Conservation (phyloP, 768 basidiomycete species). For the Leucocoprinus leucothites region DNA sequence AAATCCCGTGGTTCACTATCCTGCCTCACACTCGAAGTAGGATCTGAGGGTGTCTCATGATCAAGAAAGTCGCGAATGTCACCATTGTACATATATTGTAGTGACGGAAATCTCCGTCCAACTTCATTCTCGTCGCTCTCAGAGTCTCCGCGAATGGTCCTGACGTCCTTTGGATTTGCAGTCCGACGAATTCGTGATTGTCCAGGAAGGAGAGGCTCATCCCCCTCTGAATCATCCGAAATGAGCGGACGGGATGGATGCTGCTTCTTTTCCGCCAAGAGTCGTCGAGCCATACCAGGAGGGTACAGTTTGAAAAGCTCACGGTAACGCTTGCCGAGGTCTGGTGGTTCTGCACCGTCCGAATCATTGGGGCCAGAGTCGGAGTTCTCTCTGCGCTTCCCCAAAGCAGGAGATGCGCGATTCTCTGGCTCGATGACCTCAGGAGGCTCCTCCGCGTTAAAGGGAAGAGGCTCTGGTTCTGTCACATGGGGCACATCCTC, state of each 20-base stretch:
- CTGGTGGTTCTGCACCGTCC: not conserved
- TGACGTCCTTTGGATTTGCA: conserved; percentile 24
- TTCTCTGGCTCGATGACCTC: not conserved
- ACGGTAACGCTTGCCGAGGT: not conserved
- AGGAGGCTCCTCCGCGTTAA: not conserved
- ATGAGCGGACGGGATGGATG: not conserved
- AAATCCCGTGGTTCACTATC: not conserved
- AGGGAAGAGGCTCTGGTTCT: not conserved
- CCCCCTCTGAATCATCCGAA: conserved; percentile 20
- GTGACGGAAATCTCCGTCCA: conserved; percentile 14
- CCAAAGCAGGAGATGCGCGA: not conserved
- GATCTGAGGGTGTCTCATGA: not conserved
- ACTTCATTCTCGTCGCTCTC: conserved; percentile 41
- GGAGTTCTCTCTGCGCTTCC: not conserved
- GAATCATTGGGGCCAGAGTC: not conserved
- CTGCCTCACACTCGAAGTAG: not conserved
- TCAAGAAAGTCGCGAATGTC: conserved; percentile 5
- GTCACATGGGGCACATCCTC: not conserved
- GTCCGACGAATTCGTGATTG: conserved; percentile 41
- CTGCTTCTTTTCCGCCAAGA: conserved; percentile 4
- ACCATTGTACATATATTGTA: conserved; percentile 17
- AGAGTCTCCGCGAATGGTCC: conserved; percentile 56
- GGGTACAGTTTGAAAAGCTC: conserved; percentile 13
- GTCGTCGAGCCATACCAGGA: not conserved
- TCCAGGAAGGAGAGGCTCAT: conserved; percentile 46